phyloP scores from a whole-genome alignment of 2,329 filamentous ascomycete genomes.

The Monilinia laxa region DNA sequence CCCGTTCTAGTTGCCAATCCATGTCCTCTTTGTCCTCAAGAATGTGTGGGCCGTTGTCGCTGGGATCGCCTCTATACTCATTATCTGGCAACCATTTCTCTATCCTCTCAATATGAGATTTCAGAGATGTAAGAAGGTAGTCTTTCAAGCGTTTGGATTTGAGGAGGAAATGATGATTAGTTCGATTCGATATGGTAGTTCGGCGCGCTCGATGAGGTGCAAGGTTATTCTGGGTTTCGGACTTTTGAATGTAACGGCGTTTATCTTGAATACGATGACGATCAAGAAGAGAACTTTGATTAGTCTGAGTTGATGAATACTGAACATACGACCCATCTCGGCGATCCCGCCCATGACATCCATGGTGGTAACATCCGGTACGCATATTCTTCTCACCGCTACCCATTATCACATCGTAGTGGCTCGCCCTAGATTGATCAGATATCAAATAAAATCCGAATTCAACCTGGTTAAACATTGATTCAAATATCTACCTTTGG shows the following conservation, averaged over 20 bases:
- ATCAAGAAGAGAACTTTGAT: not conserved
- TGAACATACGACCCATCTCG: not conserved
- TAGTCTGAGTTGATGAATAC: not conserved
- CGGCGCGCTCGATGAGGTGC: not conserved
- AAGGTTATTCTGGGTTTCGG: not conserved
- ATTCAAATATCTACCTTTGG: not conserved
- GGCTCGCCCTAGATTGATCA: not conserved
- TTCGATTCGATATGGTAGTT: not conserved
- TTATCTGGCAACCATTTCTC: slow-evolving; percentile 8
- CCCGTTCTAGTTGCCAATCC: slow-evolving; percentile 3
- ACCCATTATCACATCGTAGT: not conserved
- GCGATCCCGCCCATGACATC: not conserved
- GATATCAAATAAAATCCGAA: not conserved
- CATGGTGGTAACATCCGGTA: not conserved
- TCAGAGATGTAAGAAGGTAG: slow-evolving; percentile 4
- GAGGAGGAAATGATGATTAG: slow-evolving; percentile 9
- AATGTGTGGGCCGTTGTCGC: not conserved
- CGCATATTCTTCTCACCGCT: not conserved
- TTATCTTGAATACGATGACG: not conserved
- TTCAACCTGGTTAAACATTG: not conserved
- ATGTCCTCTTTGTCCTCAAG: not conserved
- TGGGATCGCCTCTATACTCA: not conserved
- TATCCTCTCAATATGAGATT: slow-evolving; percentile 1
- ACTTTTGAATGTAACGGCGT: not conserved
- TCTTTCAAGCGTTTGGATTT: slow-evolving; percentile 9